Evolutionary conservation across 78 protist genomes (phyloP), one percentile per base, ranked within the genome.

Genomic region (Monocercomonoides exilis): DNA sequence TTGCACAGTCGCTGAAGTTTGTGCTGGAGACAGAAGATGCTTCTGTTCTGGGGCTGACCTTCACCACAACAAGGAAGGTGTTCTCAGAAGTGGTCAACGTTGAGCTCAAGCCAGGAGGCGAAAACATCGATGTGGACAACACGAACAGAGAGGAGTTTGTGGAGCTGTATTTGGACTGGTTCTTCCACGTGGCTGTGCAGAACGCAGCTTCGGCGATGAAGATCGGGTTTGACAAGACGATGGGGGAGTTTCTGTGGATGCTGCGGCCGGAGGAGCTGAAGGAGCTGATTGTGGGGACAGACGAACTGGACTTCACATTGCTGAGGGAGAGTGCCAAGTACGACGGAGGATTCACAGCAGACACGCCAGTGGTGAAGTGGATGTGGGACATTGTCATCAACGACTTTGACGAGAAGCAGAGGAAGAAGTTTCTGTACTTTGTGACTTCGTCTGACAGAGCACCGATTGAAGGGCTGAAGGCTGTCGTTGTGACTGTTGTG

Each of bases 211-310:
- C 0, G 2, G 91, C 91, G 33, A 96, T 96, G 88, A 41, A 1
- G 43, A 38, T 80, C 33, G 99, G 99, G 41, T 96, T 96, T 85
- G 33, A 6, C n/a, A 0, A 42, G 70, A 94, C 93, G 34, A 41
- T 79, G 4, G 82, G 11, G 5, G 43, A 79, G 6, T 41, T 79
- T 32, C 6, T 79, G 45, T 45, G 44, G 90, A 84, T 93, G n/a
- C 91, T 97, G 46, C 82, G 63, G 21, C 90, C 97, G 3, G 98
- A 94, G 77, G 99, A 98, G 90, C 86, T 98, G 35, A 97, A 96
- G 85, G 84, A 90, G 46, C 81, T 97, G n/a, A 88, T 98, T 33
- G 96, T 97, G 86, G 99, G 99, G 79, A 79, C 80, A 1, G 93
- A 91, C 1, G 92, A 87, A 43, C 85, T 97, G 35, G 96, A 98